Conservation (phyloP, 768 basidiomycete genomes). For the Calocybe gangraenosa region DNA sequence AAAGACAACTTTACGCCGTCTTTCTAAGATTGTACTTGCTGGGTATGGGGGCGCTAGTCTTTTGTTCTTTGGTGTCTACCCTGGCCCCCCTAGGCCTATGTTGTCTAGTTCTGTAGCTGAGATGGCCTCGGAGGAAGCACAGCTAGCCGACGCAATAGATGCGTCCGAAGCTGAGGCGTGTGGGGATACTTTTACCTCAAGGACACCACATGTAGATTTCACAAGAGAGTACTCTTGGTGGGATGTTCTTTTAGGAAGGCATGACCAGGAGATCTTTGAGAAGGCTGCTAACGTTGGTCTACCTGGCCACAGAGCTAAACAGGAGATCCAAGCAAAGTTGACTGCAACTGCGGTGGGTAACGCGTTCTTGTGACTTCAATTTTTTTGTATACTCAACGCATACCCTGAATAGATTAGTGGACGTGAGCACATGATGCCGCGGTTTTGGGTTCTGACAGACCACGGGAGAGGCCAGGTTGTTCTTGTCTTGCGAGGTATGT, state of each 20-base stretch:
- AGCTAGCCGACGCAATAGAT: slow-evolving; percentile 61
- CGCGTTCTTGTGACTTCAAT: background rate
- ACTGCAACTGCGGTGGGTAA: slow-evolving; percentile 46
- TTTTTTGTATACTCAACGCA: background rate
- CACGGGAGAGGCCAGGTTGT: slow-evolving; percentile 71
- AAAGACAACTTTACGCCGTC: slow-evolving; percentile 66
- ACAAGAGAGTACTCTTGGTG: slow-evolving; percentile 67
- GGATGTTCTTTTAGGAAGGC: slow-evolving; percentile 74
- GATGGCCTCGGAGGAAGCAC: slow-evolving; percentile 54
- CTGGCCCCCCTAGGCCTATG: slow-evolving; percentile 27
- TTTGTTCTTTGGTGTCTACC: slow-evolving; percentile 72
- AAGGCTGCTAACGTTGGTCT: slow-evolving; percentile 40
- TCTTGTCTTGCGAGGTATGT: slow-evolving; percentile 62
- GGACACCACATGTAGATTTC: slow-evolving; percentile 16
- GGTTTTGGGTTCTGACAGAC: slow-evolving; percentile 85
- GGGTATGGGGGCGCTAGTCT: slow-evolving; percentile 82
- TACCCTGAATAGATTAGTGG: slow-evolving; percentile 44
- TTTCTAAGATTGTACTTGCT: slow-evolving; percentile 80
- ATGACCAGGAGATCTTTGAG: slow-evolving; percentile 82
- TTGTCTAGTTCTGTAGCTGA: slow-evolving; percentile 27
- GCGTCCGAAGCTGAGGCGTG: slow-evolving; percentile 66
- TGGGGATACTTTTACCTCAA: slow-evolving; percentile 30
- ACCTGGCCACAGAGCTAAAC: slow-evolving; percentile 23
- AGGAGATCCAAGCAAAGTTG: slow-evolving; percentile 38
- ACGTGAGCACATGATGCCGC: slow-evolving; percentile 67